Evolutionary conservation across 768 basidiomycete genomes (phyloP), one percentile per base, ranked within the genome.

Genomic region (Lanmaoa pseudosensibilis): DNA sequence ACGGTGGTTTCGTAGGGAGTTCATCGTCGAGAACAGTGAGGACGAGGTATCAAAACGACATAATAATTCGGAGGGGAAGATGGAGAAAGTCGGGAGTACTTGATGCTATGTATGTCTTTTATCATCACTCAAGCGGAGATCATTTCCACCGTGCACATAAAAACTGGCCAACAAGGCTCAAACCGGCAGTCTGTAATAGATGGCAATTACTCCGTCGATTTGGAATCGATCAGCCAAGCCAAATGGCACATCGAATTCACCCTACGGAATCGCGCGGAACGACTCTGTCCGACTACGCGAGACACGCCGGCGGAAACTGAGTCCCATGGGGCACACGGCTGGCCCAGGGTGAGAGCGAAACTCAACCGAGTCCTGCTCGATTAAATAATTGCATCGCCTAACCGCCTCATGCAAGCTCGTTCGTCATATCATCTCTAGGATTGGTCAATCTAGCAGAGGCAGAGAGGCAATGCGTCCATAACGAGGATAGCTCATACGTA

Each of bases 1-100:
- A 33, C 91, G 78, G 70, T 89, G 87, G 72, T 83, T 83, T 53
- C 86, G 79, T 66, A 90, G 81, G 37, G 88, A 85, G 68, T 79
- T 80, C 89, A 90, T 90, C 48, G 48, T 50, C 12, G 34, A 13
- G 18, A 8, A 37, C 23, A 15, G 6, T 23, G 23, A 33, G 11
- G 32, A 11, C 10, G 32, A 32, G 32, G 19, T 19, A 7, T 36
- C 33, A 48, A 23, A 23, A 21, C 46, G 15, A 15, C 46, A 38
- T 50, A 34, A 8, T 1, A n/a, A n/a, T 30, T 27, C 6, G 27
- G 8, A 7, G 27, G 27, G 27, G 27, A 7, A 30, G 7, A 30
- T 30, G 21, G 16, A 16, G 46, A 19, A 7, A 21, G 12, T n/a
- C 18, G 37, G 37, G 18, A 39, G 38, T 7, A 30, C 27, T 30